Evolutionary conservation across 169 alveolate genomes (phyloP).

Genomic region (Plasmodium gonderi): DNA sequence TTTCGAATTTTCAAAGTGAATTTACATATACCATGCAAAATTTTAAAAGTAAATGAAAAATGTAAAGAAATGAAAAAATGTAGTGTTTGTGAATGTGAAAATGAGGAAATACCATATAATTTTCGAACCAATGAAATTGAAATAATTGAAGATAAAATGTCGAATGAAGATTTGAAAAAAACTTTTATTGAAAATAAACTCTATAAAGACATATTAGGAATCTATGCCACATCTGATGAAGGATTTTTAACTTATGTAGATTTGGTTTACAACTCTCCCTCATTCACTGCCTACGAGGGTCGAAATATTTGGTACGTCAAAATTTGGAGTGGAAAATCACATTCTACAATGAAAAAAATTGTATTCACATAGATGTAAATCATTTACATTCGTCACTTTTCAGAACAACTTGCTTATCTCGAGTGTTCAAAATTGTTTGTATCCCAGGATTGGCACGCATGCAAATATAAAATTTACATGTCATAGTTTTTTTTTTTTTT

Average conservation of each 20-base stretch:
- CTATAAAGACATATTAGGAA: conserved; percentile 53
- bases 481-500: too few species aligned
- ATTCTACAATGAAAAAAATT: too few species aligned
- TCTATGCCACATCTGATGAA: conserved; percentile 31
- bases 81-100: conserved; percentile 58
- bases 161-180: conserved; percentile 54
- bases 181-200: conserved; percentile 52
- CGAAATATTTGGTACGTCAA: conserved; percentile 20
- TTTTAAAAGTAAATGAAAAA: conserved; percentile 13
- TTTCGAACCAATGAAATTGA: conserved; percentile 55
- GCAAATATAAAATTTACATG: too few species aligned
- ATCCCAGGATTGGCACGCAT: too few species aligned
- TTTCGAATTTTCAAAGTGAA: conserved; percentile 51
- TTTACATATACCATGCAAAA: conserved; percentile 35
- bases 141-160: conserved; percentile 22
- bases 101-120: conserved; percentile 51
- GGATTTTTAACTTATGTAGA: conserved; percentile 53
- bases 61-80: conserved; percentile 60
- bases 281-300: conserved; percentile 52
- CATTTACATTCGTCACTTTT: too few species aligned
- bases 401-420: too few species aligned
- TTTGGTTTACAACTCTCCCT: conserved; percentile 51
- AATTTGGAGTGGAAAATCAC: background rate
- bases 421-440: too few species aligned
- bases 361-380: too few species aligned